These are phyloP conservation scores for Rosa persica DNA, from an alignment of 306 rosid genomes.

Conservation along the genomic window DNA sequence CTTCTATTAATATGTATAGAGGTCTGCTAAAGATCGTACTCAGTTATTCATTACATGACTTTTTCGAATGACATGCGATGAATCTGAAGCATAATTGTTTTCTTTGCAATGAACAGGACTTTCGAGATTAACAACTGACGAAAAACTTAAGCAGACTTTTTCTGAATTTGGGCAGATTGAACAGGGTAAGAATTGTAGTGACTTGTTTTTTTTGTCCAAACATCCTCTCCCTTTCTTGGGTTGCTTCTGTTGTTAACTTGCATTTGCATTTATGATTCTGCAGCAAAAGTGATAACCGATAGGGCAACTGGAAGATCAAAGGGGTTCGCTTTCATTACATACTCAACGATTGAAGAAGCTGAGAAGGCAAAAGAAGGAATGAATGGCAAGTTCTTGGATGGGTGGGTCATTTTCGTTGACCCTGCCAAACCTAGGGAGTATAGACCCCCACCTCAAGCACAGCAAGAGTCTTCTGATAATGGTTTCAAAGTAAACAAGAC, in stretches of 20 bases:
- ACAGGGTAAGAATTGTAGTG: constrained; percentile 40
- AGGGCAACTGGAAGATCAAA: constrained; percentile 84
- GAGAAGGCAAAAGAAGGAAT: constrained; percentile 78
- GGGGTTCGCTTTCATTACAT: constrained; percentile 80
- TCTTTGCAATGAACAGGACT: constrained; percentile 57
- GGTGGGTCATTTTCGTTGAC: constrained; percentile 95
- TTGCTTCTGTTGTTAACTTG: constrained; percentile 21
- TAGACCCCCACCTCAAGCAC: constrained; percentile 65
- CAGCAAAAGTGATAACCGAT: constrained; percentile 84
- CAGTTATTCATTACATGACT: background rate
- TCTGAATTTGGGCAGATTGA: constrained; percentile 69
- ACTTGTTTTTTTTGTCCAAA: constrained; percentile 6
- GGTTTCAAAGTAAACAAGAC: constrained; percentile 87
- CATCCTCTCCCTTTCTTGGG: background rate
- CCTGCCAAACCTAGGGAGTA: constrained; percentile 87
- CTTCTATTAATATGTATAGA: background rate
- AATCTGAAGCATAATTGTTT: background rate
- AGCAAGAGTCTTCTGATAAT: constrained; percentile 47
- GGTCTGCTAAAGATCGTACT: background rate
- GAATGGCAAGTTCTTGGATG: constrained; percentile 94
- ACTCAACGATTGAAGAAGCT: constrained; percentile 67
- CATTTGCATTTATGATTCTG: constrained; percentile 19
- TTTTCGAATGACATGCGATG: background rate
- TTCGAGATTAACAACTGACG: constrained; percentile 76
- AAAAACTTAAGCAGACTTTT: constrained; percentile 77